Base-by-base conservation (phyloP, 2,329 filamentous ascomycete genomes). In the Cytospora chrysosperma region DNA sequence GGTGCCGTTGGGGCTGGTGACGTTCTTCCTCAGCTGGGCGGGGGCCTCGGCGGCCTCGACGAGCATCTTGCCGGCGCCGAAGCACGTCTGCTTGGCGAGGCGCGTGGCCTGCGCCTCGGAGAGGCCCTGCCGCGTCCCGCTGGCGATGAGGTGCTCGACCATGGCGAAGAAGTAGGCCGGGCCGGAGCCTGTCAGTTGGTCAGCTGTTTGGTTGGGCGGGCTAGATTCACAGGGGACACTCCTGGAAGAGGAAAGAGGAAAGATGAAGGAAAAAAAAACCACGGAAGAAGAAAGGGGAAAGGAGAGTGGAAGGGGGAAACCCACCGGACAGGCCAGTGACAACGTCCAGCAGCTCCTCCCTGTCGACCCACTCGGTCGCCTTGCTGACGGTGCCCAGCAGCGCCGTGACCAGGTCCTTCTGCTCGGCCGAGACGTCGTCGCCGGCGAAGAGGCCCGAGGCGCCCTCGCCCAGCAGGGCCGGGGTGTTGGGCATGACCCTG, bases 401-500 rank as follows among this genome's bases (percentile, higher is more conserved):
- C 10, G 75, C 72, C 15, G 74, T 74, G 0, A 78, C 75, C 54
- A 82, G 71, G 15, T 75, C 72, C 72, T 73, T 78, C 71, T 82
- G 79, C 0, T 70, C 73, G 9, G 71, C 70, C 0, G 76, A 75
- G 8, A 82, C 79, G 37, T 77, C 77, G 8, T 71, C 69, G 32
- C 75, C 75, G 10, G 58, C 80, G 62, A 75, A 82, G 12, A 82
- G 69, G 2, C 80, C 81, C 2, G 79, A 80, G 1, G 81, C 81
- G 32, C 81, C 81, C 72, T 83, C 80, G 27, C 80, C 79, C 12
- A 82, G 76, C 34, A 82, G 71, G 8, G 81, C 81, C 2, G 81
- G 81, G 6, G 80, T 82, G 71, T 83, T 83, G 60, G 81, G 81
- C 81, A 83, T 83, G 63, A 82, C 79, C 24, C 81, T 76, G n/a